phyloP scores from a whole-genome alignment of 1,284 basidiomycete species.

The Trametes versicolor region DNA sequence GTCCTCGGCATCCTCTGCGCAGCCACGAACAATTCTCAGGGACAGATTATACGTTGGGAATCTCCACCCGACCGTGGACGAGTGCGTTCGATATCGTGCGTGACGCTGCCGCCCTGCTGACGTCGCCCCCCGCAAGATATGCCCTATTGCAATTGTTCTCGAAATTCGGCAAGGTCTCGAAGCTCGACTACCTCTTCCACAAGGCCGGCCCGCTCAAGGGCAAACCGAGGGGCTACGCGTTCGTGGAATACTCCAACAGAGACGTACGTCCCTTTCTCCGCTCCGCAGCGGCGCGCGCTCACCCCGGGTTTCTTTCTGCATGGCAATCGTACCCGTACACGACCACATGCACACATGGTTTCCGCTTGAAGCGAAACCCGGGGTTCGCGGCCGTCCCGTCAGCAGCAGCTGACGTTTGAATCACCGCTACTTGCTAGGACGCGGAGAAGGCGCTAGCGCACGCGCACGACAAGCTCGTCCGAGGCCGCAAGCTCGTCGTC shows the following conservation, averaged over 20 bases:
- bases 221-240: constrained; percentile 95
- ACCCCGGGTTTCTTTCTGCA: constrained; percentile 56
- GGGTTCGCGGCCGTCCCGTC: constrained; percentile 25
- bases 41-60: constrained; percentile 94
- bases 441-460: constrained; percentile 82
- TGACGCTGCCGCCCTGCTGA: constrained; percentile 2
- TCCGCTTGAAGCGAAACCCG: constrained; percentile 33
- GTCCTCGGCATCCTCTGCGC: constrained; percentile 32
- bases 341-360: constrained; percentile 27
- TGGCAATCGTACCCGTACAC: constrained; percentile 25
- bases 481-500: constrained; percentile 89
- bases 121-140: constrained; percentile 60
- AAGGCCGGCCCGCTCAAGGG: constrained; percentile 90
- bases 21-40: constrained; percentile 49
- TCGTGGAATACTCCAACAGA: constrained; percentile 85
- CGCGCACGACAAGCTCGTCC: constrained; percentile 83
- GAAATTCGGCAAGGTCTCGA: constrained; percentile 91
- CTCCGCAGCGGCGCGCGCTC: constrained; percentile 47
- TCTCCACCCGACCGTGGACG: constrained; percentile 87
- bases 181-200: constrained; percentile 96
- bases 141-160: constrained; percentile 89
- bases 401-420: constrained; percentile 22
- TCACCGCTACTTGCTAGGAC: constrained; percentile 64
- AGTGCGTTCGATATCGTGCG: constrained; percentile 60
- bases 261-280: constrained; percentile 68